Percentiles rank a stretch among this genome's conserved stretches.
These are phyloP conservation scores for Globisporangium alternatum DNA, from an alignment of 352 stramenopile genomes.

Conservation along the genomic window DNA sequence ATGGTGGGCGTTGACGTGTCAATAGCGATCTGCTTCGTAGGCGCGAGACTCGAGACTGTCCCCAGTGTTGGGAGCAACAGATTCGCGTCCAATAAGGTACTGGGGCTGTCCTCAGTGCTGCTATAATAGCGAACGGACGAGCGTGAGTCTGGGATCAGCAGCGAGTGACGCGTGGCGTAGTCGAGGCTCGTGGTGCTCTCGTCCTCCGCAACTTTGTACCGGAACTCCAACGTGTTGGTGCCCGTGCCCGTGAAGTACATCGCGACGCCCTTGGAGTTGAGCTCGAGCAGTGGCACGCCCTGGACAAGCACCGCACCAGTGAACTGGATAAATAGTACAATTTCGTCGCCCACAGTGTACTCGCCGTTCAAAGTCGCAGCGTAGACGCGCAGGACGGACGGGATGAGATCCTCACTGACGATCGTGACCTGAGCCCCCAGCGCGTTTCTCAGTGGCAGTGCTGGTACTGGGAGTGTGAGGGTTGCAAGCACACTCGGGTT, in stretches of 20 bases:
- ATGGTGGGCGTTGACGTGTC: conserved; percentile 39
- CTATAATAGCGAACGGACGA: conserved; percentile 11
- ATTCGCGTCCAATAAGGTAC: conserved; percentile 27
- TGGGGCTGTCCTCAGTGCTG: background rate
- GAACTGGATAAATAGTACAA: conserved; percentile 59
- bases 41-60: conserved; percentile 29
- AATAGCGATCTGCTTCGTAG: conserved; percentile 31
- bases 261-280: conserved; percentile 65
- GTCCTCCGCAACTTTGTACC: conserved; percentile 53
- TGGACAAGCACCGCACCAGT: conserved; percentile 43
- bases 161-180: conserved; percentile 41
- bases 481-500: conserved; percentile 27
- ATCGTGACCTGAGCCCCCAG: conserved; percentile 25
- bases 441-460: conserved; percentile 1
- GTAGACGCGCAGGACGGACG: conserved; percentile 37
- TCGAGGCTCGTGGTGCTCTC: conserved; percentile 46
- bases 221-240: conserved; percentile 50
- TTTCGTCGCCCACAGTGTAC: conserved; percentile 63
- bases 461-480: conserved; percentile 28
- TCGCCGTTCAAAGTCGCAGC: conserved; percentile 37
- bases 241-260: conserved; percentile 45
- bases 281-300: conserved; percentile 49
- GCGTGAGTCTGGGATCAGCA: conserved; percentile 27
- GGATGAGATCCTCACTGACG: conserved; percentile 32
- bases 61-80: conserved; percentile 32